Base-by-base conservation (phyloP, 2,329 filamentous ascomycete genomes). In the Nemania serpens region DNA sequence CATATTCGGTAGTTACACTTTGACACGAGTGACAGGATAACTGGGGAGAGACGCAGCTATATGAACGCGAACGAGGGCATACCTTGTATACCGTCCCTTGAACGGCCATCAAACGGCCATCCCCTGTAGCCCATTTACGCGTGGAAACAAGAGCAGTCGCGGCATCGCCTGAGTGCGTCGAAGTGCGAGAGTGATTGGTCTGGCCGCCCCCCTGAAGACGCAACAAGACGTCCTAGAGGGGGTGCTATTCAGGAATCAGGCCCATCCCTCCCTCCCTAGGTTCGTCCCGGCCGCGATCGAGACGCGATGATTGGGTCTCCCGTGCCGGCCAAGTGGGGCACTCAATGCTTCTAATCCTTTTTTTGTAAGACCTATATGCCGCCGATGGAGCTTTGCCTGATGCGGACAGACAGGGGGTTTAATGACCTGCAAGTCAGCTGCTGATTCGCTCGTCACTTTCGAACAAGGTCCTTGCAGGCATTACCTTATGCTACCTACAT, bases 271-370 rank as follows among this genome's bases (percentile, higher is more conserved):
- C 43, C 36, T 37, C 56, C 62, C 52, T 58, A 50, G 29, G 20
- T 20, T 15, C 36, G 55, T 45, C 62, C 67, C 66, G 68, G 59
- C 59, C 49, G 43, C 29, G 17, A 63, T 65, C 50, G 42, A 17
- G 66, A 73, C 71, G 72, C 66, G 70, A 72, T 63, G 52, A 74
- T 73, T 73, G 71, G 71, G 29, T 52, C 45, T 46, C n/a, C 43
- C 25, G 36, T 17, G 11, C 22, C 41, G 53, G 33, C 34, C 36
- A 13, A 43, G 54, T 20, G 43, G 18, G 36, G 36, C 53, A 34
- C 25, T 20, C 25, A 13, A 18, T 50, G 37, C 46, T 36, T 34
- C 54, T 22, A 12, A 55, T 47, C 20, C n/a, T 34, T 48, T 42
- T 41, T 4, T 34, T 48, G 64, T 66, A 68, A 67, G 64, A 70